Evolutionary conservation across 306 rosid species (phyloP).

Genomic region (Geum urbanum): DNA sequence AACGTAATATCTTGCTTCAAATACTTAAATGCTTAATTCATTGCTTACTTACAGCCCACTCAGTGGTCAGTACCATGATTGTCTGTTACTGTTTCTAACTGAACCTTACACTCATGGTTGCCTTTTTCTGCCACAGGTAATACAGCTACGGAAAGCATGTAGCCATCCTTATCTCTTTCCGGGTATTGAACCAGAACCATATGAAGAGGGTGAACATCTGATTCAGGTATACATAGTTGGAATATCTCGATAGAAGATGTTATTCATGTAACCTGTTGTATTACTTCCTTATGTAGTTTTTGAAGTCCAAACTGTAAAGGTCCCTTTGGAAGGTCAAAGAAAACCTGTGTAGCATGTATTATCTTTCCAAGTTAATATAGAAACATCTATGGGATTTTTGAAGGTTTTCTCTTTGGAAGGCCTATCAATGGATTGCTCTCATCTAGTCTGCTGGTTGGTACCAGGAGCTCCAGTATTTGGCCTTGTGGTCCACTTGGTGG

Average conservation of each 20-base stretch:
- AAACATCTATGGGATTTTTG: background rate
- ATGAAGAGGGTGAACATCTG: conserved; percentile 94
- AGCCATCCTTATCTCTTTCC: conserved; percentile 97
- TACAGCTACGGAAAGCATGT: conserved; percentile 84
- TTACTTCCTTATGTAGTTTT: background rate
- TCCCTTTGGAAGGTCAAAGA: background rate
- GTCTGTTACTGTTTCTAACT: conserved; percentile 13
- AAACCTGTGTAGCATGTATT: background rate
- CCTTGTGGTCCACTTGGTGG: background rate
- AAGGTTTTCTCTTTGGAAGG: background rate
- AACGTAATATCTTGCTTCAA: background rate
- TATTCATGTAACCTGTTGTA: background rate
- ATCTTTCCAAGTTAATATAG: background rate
- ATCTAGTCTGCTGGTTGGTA: background rate
- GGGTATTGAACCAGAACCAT: conserved; percentile 97
- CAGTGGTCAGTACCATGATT: conserved; percentile 5
- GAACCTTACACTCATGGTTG: conserved; percentile 7
- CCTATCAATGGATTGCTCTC: background rate
- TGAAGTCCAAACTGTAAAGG: background rate
- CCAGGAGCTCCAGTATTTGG: background rate
- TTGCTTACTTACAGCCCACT: background rate
- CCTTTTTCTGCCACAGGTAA: conserved; percentile 29
- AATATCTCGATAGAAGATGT: conserved; percentile 4
- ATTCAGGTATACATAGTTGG: conserved; percentile 52
- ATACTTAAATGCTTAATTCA: background rate